phyloP scores from a whole-genome alignment of 345 rosid species.

The Linum usitatissimum region DNA sequence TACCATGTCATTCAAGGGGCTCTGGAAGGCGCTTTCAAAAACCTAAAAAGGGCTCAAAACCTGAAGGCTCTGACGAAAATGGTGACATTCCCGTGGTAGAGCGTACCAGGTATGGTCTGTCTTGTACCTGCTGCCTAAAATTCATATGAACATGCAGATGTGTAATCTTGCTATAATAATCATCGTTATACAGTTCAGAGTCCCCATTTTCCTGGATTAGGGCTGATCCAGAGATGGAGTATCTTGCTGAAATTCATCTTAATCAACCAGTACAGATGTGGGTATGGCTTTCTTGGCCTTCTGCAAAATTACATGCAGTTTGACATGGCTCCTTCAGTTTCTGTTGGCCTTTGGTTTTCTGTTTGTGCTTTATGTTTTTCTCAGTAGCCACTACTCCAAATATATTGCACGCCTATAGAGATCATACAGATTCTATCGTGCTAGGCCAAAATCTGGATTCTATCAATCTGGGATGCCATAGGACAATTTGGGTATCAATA shows the following conservation, averaged over 20 bases:
- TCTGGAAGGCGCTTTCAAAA: conserved; percentile 88
- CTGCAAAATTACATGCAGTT: not conserved
- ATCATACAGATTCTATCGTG: no score
- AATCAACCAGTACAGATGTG: conserved; percentile 99
- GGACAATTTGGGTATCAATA: no score
- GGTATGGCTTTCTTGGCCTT: conserved; percentile 42
- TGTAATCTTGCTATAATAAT: conserved; percentile 1
- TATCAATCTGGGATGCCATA: no score
- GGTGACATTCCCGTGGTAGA: conserved; percentile 56
- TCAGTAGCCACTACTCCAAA: no score
- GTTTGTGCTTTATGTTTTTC: no score
- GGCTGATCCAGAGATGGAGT: conserved; percentile 99
- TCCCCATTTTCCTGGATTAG: conserved; percentile 93
- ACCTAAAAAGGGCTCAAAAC: conserved; percentile 86
- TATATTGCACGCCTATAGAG: no score
- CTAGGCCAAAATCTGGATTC: no score
- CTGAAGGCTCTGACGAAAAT: conserved; percentile 90
- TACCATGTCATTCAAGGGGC: conserved; percentile 91
- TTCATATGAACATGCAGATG: conserved; percentile 16
- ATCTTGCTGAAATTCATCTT: conserved; percentile 87
- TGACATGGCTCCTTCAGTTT: not conserved
- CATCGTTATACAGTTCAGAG: conserved; percentile 55
- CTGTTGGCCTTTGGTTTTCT: no score
- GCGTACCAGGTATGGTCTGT: conserved; percentile 55
- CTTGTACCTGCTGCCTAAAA: not conserved